Percentiles rank a stretch among this genome's conserved stretches.
Evolutionary conservation across 495 filamentous ascomycete genomes (phyloP).

Genomic region (Penicillium simplicissimum): DNA sequence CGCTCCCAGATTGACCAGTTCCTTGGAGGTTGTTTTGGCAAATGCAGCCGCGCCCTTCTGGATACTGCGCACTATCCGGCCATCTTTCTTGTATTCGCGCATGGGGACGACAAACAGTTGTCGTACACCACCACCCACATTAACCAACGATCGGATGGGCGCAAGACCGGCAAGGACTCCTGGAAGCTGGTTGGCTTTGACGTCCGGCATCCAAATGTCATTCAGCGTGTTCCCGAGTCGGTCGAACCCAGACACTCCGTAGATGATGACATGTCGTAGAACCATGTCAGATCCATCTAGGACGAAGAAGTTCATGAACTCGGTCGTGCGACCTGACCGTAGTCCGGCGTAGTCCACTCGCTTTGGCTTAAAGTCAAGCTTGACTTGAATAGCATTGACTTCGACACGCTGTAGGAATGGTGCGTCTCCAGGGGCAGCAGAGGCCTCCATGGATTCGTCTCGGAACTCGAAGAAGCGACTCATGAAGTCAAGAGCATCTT

Average conservation of each 20-base stretch:
- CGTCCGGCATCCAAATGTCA: conserved; percentile 96
- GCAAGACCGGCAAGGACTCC: conserved; percentile 88
- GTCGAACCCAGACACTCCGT: conserved; percentile 88
- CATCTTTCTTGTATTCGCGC: conserved; percentile 90
- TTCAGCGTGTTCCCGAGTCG: conserved; percentile 84
- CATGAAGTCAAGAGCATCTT: conserved; percentile 97
- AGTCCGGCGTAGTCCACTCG: conserved; percentile 91
- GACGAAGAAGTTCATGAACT: conserved; percentile 99
- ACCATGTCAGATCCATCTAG: conserved; percentile 87
- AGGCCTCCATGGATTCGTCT: conserved; percentile 63
- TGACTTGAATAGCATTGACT: conserved; percentile 77
- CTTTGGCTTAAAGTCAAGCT: conserved; percentile 97
- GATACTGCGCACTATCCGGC: conserved; percentile 86
- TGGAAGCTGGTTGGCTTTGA: conserved; percentile 86
- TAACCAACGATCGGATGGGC: conserved; percentile 83
- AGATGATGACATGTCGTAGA: conserved; percentile 84
- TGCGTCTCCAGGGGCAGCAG: conserved; percentile 61
- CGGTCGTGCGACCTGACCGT: conserved; percentile 95
- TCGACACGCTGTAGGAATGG: conserved; percentile 91
- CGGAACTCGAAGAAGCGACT: conserved; percentile 98
- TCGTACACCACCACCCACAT: conserved; percentile 81
- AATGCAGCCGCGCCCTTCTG: conserved; percentile 87
- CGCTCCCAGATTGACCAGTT: conserved; percentile 88
- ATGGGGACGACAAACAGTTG: conserved; percentile 88
- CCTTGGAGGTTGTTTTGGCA: conserved; percentile 86